These are phyloP conservation scores for Penicillium flavigenum DNA, from an alignment of 495 filamentous ascomycete species.

Conservation along the genomic window DNA sequence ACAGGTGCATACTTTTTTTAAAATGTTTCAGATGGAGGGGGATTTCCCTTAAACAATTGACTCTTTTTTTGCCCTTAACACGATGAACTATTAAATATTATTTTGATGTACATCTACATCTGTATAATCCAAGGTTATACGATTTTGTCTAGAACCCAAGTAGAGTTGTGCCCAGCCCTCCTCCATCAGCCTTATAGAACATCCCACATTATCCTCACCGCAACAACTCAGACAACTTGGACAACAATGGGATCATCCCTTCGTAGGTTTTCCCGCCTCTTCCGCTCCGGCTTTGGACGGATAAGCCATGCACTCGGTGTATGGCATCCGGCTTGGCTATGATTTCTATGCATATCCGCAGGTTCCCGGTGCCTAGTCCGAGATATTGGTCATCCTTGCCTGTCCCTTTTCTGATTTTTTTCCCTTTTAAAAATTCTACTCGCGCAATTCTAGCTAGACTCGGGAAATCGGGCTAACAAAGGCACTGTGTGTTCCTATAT, in stretches of 20 bases:
- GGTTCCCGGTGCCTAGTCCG: conserved; percentile 30
- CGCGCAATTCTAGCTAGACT: conserved; percentile 22
- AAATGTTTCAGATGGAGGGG: neutral
- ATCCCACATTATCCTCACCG: neutral
- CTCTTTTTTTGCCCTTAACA: neutral
- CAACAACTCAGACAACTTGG: conserved; percentile 1
- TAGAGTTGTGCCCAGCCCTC: neutral
- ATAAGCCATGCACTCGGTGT: conserved; percentile 6
- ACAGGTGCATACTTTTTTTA: neutral
- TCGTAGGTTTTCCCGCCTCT: conserved; percentile 27
- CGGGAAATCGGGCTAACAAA: conserved; percentile 26
- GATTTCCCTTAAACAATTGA: neutral
- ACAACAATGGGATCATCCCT: conserved; percentile 16
- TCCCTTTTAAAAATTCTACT: conserved; percentile 11
- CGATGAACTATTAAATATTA: neutral
- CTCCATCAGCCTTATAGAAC: conserved; percentile 2
- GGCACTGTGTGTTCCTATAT: conserved; percentile 17
- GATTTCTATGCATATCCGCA: conserved; percentile 26
- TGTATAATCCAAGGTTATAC: neutral
- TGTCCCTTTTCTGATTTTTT: conserved; percentile 5
- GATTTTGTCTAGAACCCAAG: neutral
- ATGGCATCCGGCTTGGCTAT: conserved; percentile 23
- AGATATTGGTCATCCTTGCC: conserved; percentile 5
- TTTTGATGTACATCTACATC: no score
- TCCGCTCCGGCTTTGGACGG: conserved; percentile 17